phyloP scores from a whole-genome alignment of 441 rosid genomes.

The Croton setiger region DNA sequence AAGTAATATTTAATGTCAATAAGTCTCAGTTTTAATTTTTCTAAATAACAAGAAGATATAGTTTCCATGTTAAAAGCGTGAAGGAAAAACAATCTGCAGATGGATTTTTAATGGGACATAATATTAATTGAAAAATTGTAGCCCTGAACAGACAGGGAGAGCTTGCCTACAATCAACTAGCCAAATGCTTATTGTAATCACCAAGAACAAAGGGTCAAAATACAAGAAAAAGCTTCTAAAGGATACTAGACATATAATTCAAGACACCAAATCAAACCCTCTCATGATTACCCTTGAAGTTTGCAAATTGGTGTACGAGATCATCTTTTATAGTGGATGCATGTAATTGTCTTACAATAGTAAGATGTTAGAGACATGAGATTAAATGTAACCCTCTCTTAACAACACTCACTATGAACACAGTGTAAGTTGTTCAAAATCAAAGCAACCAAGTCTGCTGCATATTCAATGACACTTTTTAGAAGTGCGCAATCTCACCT shows the following conservation, averaged over 20 bases:
- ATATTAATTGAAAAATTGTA: not conserved
- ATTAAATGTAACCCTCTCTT: not conserved
- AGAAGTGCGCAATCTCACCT: conserved; percentile 37
- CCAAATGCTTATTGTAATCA: not conserved
- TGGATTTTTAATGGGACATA: not conserved
- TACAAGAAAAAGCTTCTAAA: not conserved
- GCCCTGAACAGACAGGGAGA: not conserved
- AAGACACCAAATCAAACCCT: not conserved
- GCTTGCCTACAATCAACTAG: not conserved
- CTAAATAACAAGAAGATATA: not conserved
- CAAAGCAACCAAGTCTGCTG: conserved; percentile 6
- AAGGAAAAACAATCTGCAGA: not conserved
- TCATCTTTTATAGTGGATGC: not conserved
- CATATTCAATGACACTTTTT: not conserved
- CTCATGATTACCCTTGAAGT: not conserved
- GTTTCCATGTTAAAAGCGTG: not conserved
- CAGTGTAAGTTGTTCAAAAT: not conserved
- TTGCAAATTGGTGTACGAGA: not conserved
- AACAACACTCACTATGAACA: not conserved
- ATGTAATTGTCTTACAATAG: not conserved
- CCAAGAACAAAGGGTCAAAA: not conserved
- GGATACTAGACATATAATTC: not conserved
- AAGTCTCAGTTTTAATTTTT: not conserved
- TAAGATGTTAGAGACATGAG: not conserved
- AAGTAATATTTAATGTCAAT: not conserved